Percentiles rank a stretch among this genome's conserved stretches.
phyloP scores from a whole-genome alignment of 192 early-diverging fungal genomes.

The Podochytrium sp. region DNA sequence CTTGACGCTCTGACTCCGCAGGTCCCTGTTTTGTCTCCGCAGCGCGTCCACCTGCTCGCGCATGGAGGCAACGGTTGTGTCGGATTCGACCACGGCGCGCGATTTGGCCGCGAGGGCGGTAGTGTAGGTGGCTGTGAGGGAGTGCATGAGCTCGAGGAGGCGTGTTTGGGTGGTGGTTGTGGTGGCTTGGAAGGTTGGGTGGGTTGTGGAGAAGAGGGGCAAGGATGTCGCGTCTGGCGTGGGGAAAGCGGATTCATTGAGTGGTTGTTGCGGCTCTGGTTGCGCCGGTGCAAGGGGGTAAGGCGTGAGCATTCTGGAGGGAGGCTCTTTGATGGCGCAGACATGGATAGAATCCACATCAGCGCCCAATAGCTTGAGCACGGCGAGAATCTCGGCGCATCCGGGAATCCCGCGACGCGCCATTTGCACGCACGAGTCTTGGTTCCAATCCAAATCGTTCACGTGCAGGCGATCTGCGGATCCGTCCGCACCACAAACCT shows the following conservation, averaged over 20 bases:
- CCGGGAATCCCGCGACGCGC: neutral
- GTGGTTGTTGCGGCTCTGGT: no score
- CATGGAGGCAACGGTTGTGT: neutral
- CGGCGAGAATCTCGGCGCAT: neutral
- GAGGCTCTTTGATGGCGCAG: no score
- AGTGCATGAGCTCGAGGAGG: neutral
- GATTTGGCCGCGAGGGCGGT: neutral
- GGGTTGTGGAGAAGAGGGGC: no score
- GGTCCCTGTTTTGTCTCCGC: conserved; percentile 27
- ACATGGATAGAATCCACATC: neutral
- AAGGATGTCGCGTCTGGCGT: no score
- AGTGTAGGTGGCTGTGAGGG: neutral
- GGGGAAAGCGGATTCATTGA: no score
- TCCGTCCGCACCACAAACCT: neutral
- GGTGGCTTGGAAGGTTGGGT: no score
- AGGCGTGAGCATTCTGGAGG: no score
- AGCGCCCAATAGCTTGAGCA: conserved; percentile 3
- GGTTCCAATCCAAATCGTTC: conserved; percentile 21
- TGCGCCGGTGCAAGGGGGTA: no score
- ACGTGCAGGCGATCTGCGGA: neutral
- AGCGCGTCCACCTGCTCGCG: neutral
- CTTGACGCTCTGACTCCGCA: conserved; percentile 14
- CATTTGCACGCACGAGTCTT: conserved; percentile 1
- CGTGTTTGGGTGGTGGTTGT: no score
- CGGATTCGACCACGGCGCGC: neutral